Evolutionary conservation across 2,329 filamentous ascomycete genomes (phyloP), one percentile per base, ranked within the genome.

Genomic region (Microdochium paspali): DNA sequence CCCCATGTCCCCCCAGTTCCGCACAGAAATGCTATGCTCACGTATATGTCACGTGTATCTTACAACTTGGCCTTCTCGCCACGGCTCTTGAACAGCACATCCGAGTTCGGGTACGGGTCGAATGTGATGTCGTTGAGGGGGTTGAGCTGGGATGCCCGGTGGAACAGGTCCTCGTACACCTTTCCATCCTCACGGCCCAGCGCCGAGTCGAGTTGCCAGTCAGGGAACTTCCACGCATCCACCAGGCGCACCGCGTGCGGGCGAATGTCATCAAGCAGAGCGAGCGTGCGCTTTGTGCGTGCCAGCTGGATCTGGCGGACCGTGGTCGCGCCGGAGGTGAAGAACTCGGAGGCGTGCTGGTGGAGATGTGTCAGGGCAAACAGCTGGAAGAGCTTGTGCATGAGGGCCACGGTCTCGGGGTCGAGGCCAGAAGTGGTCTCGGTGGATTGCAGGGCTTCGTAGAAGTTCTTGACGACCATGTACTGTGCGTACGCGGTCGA

Each of bases 311-410:
- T 88, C 67, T 89, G 85, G 30, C 82, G 76, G 24, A 85, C 80
- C 0, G 82, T 87, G 24, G 83, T 79, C 2, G 85, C 85, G 21
- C 76, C 73, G 1, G 76, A 82, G 9, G 79, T 77, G 69, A 85
- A 88, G 72, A 89, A 89, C 55, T 89, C 85, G 21, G 76, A 75
- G 0, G 80, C 79, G 57, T 88, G 82, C 46, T 74, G 72, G 64
- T 87, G 82, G 10, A 90, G 51, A 48, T 70, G 57, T 58, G 73
- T 73, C 70, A 84, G 71, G 67, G 78, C 63, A 77, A 89, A 84
- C 77, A 93, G 83, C 84, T 89, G 77, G 79, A 88, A 85, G 77
- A 93, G 71, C 83, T 81, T 80, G 66, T 81, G 77, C 56, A 89
- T 66, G 10, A 87, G 59, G 1, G 64, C 63, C 13, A 76, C 66